Evolutionary conservation across 805 yeast genomes (phyloP).

Genomic region (Dipodascopsis tothii): DNA sequence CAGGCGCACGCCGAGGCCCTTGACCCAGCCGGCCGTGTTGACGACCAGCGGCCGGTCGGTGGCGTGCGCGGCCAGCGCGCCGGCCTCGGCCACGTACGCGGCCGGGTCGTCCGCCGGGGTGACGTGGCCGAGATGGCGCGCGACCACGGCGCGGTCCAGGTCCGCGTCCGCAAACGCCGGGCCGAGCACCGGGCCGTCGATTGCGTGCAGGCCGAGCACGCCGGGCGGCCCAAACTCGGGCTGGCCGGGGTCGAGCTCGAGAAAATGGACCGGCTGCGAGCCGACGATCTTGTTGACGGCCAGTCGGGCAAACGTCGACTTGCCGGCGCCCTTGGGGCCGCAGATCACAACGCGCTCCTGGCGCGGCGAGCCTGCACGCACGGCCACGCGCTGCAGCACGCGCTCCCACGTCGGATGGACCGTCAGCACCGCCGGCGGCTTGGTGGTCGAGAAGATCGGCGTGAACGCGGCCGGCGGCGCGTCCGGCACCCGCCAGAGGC

Average conservation of each 20-base stretch:
- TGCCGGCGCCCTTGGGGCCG: conserved; percentile 74
- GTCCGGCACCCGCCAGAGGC: conserved; percentile 1
- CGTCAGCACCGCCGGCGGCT: not conserved
- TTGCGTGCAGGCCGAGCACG: conserved; percentile 44
- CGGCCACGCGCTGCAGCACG: not conserved
- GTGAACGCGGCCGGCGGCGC: conserved; percentile 1
- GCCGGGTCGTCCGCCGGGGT: conserved; percentile 63
- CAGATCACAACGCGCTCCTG: conserved; percentile 35
- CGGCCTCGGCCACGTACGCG: conserved; percentile 42
- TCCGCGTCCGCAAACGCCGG: conserved; percentile 32
- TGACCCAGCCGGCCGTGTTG: conserved; percentile 87
- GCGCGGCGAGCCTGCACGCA: conserved; percentile 1
- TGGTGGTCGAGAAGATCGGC: conserved; percentile 9
- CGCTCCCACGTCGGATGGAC: conserved; percentile 20
- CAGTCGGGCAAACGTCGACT: conserved; percentile 59
- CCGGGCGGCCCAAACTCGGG: conserved; percentile 71
- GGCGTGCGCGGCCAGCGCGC: conserved; percentile 33
- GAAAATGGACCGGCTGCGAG: conserved; percentile 28
- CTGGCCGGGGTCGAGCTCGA: conserved; percentile 88
- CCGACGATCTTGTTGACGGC: conserved; percentile 44
- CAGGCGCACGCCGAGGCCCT: conserved; percentile 72
- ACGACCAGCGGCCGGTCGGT: conserved; percentile 41
- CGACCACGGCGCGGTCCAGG: conserved; percentile 19
- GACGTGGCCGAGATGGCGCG: conserved; percentile 52
- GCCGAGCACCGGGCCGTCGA: conserved; percentile 36